Conservation (phyloP, 2,329 filamentous ascomycete species). For the Trichoderma citrinoviride region DNA sequence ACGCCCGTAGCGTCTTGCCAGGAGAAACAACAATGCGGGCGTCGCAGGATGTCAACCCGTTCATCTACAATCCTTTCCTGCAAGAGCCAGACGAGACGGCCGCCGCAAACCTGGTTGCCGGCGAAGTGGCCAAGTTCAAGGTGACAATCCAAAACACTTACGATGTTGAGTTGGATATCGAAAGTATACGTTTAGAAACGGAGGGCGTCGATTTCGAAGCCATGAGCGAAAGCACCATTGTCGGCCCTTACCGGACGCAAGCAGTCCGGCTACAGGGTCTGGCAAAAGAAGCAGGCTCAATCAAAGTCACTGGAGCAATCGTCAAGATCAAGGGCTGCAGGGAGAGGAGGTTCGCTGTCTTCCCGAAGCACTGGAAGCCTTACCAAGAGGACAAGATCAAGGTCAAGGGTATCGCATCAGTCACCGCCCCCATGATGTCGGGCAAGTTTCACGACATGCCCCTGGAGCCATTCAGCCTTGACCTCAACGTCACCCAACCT, state of each 20-base stretch:
- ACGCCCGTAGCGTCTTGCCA: constrained; percentile 55
- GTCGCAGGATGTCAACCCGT: constrained; percentile 71
- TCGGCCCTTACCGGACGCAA: constrained; percentile 82
- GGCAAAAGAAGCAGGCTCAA: constrained; percentile 62
- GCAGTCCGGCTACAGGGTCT: constrained; percentile 69
- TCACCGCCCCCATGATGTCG: constrained; percentile 44
- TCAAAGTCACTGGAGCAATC: constrained; percentile 74
- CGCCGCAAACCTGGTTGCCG: constrained; percentile 71
- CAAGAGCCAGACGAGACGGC: constrained; percentile 61
- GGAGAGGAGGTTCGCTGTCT: constrained; percentile 80
- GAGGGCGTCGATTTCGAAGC: constrained; percentile 72
- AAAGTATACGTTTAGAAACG: constrained; percentile 72
- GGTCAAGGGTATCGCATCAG: constrained; percentile 61
- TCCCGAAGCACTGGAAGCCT: constrained; percentile 71
- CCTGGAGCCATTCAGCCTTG: constrained; percentile 52
- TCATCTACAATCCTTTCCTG: constrained; percentile 92
- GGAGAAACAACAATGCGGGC: constrained; percentile 49
- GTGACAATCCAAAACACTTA: constrained; percentile 91
- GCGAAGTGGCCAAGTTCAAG: constrained; percentile 73
- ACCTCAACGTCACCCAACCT: constrained; percentile 71
- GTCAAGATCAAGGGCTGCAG: constrained; percentile 80
- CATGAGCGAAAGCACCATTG: constrained; percentile 59
- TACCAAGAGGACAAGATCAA: constrained; percentile 72
- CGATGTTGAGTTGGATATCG: constrained; percentile 87
- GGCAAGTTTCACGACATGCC: constrained; percentile 40